Evolutionary conservation across 2,329 filamentous ascomycete genomes (phyloP), one percentile per base, ranked within the genome.

Genomic region (Rhexocercosporidium sp.): DNA sequence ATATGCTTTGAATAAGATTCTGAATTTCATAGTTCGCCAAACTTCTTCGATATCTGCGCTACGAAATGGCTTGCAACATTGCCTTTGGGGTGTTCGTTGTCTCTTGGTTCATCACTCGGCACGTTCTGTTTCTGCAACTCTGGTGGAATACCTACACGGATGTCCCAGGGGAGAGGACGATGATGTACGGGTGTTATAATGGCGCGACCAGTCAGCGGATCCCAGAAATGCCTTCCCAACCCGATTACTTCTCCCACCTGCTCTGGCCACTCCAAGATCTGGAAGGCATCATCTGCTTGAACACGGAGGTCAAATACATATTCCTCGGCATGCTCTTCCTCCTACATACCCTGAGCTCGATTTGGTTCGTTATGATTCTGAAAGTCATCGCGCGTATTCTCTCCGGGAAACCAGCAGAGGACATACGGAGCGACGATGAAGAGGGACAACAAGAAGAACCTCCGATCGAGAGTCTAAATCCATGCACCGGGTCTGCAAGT

Each of bases 191-290:
- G 8, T 54, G 29, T 14, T 54, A 37, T 16, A 22, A 37, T 37
- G 29, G 29, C 3, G n/a, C 51, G 3, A 54, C 29, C 1, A 37
- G 14, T 34, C 18, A 54, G 51, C 18, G 29, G 9, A 54, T 54
- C 12, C 51, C 3, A 37, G 18, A 54, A 2, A 54, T 54, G n/a
- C 51, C 29, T 8, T 16, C 51, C 11, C 29, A 54, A 3, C 29
- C 51, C 29, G 29, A 54, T 25, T 54, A 54, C 18, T 37, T 54
- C 29, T 34, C 27, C 29, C 29, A 54, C 51, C 29, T 54, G 12
- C 18, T 54, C 51, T 54, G 29, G 51, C 51, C n/a, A 20, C 37
- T 54, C 51, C 29, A 54, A 34, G 51, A 54, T 37, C 51, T 54
- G 3, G 29, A 37, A 1, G 29, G 51, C 22, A n/a, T 54, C 3